Base-by-base conservation (phyloP, 495 filamentous ascomycete species). In the Echria macrotheca region DNA sequence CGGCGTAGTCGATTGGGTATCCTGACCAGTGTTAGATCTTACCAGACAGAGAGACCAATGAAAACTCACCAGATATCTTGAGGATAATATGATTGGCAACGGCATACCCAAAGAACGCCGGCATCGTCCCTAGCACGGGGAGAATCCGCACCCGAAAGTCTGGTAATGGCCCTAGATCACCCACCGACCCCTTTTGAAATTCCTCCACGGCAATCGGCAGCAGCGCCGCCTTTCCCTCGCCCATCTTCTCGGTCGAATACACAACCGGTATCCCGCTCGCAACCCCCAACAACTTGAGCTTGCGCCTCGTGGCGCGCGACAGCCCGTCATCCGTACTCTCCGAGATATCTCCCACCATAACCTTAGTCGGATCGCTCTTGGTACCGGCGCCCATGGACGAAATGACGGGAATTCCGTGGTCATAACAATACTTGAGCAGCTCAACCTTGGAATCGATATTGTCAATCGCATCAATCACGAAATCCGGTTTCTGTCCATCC, bases 391-490 rank as follows among this genome's bases (percentile, higher is more conserved):
- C 93, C 93, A 97, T 99, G 5, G 89, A 89, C 8, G 88, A 90
- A 48, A 99, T 86, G 4, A 98, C 86, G 0, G 78, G 84, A 15
- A 97, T 69, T 0, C 72, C 72, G 52, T 86, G 76, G 47, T 82
- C 72, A 52, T 88, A 73, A 66, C 93, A 99, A 65, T 95, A 95
- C 64, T 86, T 80, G 44, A 99, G 73, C 45, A 99, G 64, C 44
- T 87, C 85, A 12, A 97, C 93, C 69, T 99, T 99, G 43, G 89
- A 95, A 18, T 91, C 84, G 50, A 97, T 96, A 64, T 99, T 97
- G 59, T 99, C 93, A 53, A 99, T 99, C 11, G 93, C 95, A 68
- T 99, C 93, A 19, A 99, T 80, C 4, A 99, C 83, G 52, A 83
- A 99, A 57, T 90, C 85, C 1, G 89, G 89, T 57, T 72, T 75